Conservation (phyloP, 352 stramenopile genomes). For the Saprolegnia parasitica region DNA sequence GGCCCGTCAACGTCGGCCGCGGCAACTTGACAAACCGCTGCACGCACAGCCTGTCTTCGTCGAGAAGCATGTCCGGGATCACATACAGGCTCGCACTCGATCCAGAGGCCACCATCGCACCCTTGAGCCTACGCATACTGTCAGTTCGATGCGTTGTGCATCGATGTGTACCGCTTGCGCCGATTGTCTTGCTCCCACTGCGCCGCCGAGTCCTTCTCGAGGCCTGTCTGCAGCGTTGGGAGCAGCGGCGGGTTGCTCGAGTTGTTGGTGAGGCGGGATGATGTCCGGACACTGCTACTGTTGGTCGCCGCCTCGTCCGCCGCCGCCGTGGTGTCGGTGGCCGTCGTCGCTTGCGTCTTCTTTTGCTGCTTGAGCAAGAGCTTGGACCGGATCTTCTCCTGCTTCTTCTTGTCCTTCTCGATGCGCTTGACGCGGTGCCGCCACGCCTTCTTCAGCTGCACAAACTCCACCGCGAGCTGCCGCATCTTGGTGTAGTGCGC, state of each 20-base stretch:
- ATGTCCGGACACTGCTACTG: constrained; percentile 58
- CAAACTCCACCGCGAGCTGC: constrained; percentile 66
- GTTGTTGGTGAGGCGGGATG: constrained; percentile 82
- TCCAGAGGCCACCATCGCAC: constrained; percentile 55
- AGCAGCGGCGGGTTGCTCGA: constrained; percentile 65
- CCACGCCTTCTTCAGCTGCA: constrained; percentile 77
- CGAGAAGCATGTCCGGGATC: constrained; percentile 83
- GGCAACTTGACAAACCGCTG: constrained; percentile 23
- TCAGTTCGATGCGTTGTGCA: not conserved
- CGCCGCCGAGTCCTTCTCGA: constrained; percentile 61
- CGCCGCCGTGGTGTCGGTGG: constrained; percentile 27
- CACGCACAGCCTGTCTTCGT: constrained; percentile 39
- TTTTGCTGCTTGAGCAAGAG: constrained; percentile 44
- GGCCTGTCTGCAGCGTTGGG: constrained; percentile 43
- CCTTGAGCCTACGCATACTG: constrained; percentile 45
- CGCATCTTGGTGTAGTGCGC: constrained; percentile 62
- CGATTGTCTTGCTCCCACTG: constrained; percentile 74
- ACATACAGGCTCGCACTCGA: constrained; percentile 31
- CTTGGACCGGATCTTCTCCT: constrained; percentile 75
- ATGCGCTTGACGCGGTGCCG: constrained; percentile 81
- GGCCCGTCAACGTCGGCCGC: constrained; percentile 4
- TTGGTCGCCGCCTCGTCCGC: constrained; percentile 34
- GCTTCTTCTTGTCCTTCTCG: constrained; percentile 81
- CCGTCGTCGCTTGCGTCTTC: constrained; percentile 44
- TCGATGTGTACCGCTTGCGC: constrained; percentile 46